A percentile compares a stretch with the other conserved stretches of the same genome.
These are phyloP conservation scores for Ascoidea asiatica DNA, from an alignment of 805 yeast genomes.

Conservation along the genomic window DNA sequence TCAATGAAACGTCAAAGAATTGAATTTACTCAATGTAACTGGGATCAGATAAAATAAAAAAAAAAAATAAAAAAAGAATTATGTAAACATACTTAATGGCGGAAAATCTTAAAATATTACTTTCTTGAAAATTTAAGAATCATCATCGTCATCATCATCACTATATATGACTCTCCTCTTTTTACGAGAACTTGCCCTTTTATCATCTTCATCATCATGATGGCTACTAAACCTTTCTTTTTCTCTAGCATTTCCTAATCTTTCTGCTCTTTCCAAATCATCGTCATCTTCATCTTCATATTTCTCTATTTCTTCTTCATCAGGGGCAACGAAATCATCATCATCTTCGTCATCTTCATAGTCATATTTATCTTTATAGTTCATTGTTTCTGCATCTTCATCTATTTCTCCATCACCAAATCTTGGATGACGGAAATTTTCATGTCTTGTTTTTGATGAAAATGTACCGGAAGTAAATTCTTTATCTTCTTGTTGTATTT, in stretches of 20 bases:
- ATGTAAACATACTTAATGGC: too few relatives aligned
- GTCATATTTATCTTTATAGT: constrained; percentile 4
- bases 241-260: constrained; percentile 6
- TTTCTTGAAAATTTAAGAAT: too few relatives aligned
- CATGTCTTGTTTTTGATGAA: not conserved
- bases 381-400: constrained; percentile 3
- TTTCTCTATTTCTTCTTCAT: constrained; percentile 10
- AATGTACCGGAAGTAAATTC: constrained; percentile 3
- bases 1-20: too few relatives aligned
- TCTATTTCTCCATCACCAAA: constrained; percentile 5
- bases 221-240: constrained; percentile 7
- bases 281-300: constrained; percentile 10
- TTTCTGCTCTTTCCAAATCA: constrained; percentile 13
- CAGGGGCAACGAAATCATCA: constrained; percentile 10
- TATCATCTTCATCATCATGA: constrained; percentile 6
- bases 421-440: not conserved
- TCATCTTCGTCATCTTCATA: constrained; percentile 11
- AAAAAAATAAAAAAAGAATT: too few relatives aligned
- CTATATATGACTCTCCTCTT: constrained; percentile 10
- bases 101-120: too few relatives aligned
- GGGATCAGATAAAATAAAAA: too few relatives aligned
- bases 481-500: constrained; percentile 8
- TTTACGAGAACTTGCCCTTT: constrained; percentile 2
- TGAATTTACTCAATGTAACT: too few relatives aligned
- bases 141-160: constrained; percentile 7